Percentiles rank a stretch among this genome's conserved stretches.
Conservation (phyloP, 1,284 basidiomycete species). For the Inonotus obliquus region DNA sequence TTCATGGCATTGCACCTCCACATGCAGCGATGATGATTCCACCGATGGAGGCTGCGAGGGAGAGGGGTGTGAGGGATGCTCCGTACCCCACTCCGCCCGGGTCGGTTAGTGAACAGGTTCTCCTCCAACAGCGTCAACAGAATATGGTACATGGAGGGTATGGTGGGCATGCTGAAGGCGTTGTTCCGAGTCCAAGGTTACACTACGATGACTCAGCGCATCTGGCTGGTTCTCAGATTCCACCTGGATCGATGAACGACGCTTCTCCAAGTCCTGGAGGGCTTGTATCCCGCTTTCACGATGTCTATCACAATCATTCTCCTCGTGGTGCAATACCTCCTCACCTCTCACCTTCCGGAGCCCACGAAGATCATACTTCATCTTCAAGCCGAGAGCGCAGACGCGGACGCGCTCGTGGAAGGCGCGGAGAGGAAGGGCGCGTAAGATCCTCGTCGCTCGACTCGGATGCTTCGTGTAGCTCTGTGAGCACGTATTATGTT, state of each 20-base stretch:
- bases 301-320: background rate
- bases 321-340: background rate
- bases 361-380: background rate
- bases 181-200: background rate
- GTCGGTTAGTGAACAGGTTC: background rate
- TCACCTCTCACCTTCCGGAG: background rate
- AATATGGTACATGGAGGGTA: background rate
- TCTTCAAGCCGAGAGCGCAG: background rate
- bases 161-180: background rate
- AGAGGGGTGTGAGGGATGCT: slow-evolving; percentile 7
- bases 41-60: background rate
- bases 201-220: background rate
- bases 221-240: background rate
- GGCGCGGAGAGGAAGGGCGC: slow-evolving; percentile 19
- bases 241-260: background rate
- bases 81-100: slow-evolving; percentile 15
- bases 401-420: background rate
- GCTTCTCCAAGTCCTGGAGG: background rate
- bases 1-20: background rate
- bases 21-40: slow-evolving; percentile 1
- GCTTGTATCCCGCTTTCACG: slow-evolving; percentile 8
- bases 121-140: background rate
- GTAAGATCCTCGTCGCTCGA: slow-evolving; percentile 27
- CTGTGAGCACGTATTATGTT: slow-evolving; percentile 69
- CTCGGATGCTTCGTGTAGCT: slow-evolving; percentile 41